Base-by-base conservation (phyloP, 164 flowering plant species). In the Umbellularia californica region DNA sequence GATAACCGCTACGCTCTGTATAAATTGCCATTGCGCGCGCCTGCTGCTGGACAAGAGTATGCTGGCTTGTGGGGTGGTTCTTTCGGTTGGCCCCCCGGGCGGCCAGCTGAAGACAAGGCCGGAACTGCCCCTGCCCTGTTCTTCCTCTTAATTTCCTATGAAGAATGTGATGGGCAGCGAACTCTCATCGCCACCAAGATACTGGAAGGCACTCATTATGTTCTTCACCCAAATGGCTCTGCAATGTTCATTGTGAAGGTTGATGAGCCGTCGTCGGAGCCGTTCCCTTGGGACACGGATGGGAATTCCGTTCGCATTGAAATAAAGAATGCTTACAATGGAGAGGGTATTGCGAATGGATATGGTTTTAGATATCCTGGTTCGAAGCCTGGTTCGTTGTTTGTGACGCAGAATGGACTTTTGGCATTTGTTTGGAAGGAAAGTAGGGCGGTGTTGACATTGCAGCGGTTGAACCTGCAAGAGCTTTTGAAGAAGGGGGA, bases 341-440 rank as follows among this genome's bases (percentile, higher is more conserved):
- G 97, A 62, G 97, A 95, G 78, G 98, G 98, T 30, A 95, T 92
- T 78, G 95, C 98, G 50, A 90, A 88, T 81, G 98, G 98, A 5
- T 92, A 92, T 84, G 97, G 98, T 35, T 95, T 95, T 72, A 86
- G 97, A 79, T 95, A 95, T 75, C 98, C 98, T 72, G 97, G 97
- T n/a, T 84, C 94, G 19, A 92, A 92, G 77, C 98, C 98, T 50
- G 98, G 98, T 74, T 86, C 97, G 10, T 88, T 92, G 52, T 95
- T 83, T 83, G 92, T 86, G n/a, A 83, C 85, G 71, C 82, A 85
- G 68, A 83, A 83, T 82, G 95, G 88, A 66, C 74, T 89, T 33
- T 93, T 95, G 63, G 97, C 91, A 66, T 95, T 95, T 75, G 79
- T 89, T 69, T 95, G 97, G 97, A 92, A 85, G 81, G 97, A 95